These are phyloP conservation scores for Kurtzmaniella natalensis DNA, from an alignment of 1,139 yeast genomes.

Conservation along the genomic window DNA sequence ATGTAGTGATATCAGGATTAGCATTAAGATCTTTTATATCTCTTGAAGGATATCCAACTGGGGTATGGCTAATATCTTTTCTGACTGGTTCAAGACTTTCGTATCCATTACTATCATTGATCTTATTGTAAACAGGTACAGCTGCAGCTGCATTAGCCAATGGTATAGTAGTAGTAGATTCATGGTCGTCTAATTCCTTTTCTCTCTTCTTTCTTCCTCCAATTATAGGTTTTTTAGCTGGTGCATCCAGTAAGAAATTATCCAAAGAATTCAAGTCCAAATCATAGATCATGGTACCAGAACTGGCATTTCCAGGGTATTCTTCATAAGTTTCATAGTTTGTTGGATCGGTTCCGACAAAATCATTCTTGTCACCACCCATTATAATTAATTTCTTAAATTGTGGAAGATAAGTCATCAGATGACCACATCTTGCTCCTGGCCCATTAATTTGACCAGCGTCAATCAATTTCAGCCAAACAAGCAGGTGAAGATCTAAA, in stretches of 20 bases:
- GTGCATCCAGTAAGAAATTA: conserved; percentile 20
- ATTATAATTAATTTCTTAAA: conserved; percentile 71
- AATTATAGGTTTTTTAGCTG: background rate
- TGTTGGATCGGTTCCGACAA: conserved; percentile 31
- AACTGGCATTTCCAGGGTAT: conserved; percentile 40
- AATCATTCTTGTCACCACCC: conserved; percentile 87
- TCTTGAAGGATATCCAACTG: conserved; percentile 34
- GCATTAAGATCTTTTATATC: background rate
- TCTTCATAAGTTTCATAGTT: conserved; percentile 47
- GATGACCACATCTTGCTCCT: conserved; percentile 91
- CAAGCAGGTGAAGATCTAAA: conserved; percentile 67
- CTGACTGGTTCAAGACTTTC: too few relatives aligned
- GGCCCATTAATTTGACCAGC: conserved; percentile 48
- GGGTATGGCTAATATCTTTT: too few relatives aligned
- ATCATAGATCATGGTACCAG: conserved; percentile 61
- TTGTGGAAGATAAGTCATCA: conserved; percentile 66
- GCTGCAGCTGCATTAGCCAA: too few relatives aligned
- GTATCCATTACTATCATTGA: too few relatives aligned
- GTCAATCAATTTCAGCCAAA: conserved; percentile 65
- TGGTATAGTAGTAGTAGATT: conserved; percentile 1
- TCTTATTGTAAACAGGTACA: too few relatives aligned
- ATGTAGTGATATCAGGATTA: conserved; percentile 4
- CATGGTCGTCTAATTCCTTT: conserved; percentile 3
- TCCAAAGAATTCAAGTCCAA: conserved; percentile 47
- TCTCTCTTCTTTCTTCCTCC: conserved; percentile 17